A percentile compares a stretch with the other conserved stretches of the same genome.
phyloP scores from a whole-genome alignment of 495 filamentous ascomycete genomes.

The Neurospora hispaniola region DNA sequence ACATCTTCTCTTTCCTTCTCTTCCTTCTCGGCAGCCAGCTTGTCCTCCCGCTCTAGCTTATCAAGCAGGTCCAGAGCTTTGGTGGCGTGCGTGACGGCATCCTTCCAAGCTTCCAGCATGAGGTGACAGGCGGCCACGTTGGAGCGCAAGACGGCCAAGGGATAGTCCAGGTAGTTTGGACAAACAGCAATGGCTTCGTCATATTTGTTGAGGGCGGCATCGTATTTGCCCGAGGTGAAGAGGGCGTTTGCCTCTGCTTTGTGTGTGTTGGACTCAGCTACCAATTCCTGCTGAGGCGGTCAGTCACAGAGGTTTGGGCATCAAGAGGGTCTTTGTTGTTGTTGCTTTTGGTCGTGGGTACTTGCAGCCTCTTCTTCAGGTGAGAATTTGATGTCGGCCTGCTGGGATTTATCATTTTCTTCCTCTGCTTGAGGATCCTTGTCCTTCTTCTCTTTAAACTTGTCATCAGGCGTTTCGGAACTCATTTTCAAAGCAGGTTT shows the following conservation, averaged over 20 bases:
- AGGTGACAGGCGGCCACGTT: conserved; percentile 89
- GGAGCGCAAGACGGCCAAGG: conserved; percentile 73
- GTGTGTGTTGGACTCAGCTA: conserved; percentile 61
- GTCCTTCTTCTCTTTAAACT: not conserved
- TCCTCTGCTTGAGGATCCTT: not conserved
- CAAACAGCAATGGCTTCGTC: conserved; percentile 72
- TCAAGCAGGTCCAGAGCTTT: conserved; percentile 63
- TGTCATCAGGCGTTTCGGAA: not conserved
- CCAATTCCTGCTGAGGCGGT: conserved; percentile 40
- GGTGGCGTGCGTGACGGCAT: conserved; percentile 63
- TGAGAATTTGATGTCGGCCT: conserved; percentile 29
- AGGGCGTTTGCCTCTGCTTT: conserved; percentile 70
- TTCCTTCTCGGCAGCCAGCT: conserved; percentile 37
- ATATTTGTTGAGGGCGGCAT: conserved; percentile 82
- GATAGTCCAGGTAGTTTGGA: conserved; percentile 82
- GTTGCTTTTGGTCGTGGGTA: conserved; percentile 6
- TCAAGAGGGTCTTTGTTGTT: conserved; percentile 1
- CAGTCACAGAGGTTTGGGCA: not conserved
- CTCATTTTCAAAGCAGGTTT: not conserved
- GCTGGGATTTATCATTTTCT: conserved; percentile 11
- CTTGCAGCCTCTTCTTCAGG: conserved; percentile 34
- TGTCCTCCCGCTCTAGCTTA: conserved; percentile 33
- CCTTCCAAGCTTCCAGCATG: conserved; percentile 80
- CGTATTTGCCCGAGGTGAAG: conserved; percentile 61
- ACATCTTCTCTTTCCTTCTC: conserved; percentile 47